Evolutionary conservation across 75 land plant genomes (phyloP).

Genomic region (Sequoiadendron giganteum): DNA sequence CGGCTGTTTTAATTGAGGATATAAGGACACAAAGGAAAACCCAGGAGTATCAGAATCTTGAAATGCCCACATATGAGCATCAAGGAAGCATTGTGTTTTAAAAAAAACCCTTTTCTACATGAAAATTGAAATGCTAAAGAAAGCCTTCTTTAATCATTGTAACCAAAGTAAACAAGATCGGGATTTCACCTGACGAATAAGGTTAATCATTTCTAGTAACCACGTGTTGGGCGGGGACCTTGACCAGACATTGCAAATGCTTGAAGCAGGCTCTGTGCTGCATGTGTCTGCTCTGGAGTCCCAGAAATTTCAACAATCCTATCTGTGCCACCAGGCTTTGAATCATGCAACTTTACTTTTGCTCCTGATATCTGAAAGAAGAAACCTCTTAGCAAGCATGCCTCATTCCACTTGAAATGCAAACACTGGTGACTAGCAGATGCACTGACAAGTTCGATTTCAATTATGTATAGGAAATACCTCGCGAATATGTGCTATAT

Average conservation of each 20-base stretch:
- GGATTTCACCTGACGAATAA: background rate
- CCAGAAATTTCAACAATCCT: conserved; percentile 61
- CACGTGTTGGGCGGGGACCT: background rate
- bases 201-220: background rate
- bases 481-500: conserved; percentile 41
- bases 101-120: background rate
- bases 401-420: background rate
- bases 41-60: conserved; percentile 6
- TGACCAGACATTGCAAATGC: conserved; percentile 52
- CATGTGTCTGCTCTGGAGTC: conserved; percentile 54
- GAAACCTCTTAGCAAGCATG: background rate
- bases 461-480: conserved; percentile 6
- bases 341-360: conserved; percentile 43
- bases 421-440: background rate
- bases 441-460: background rate
- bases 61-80: background rate
- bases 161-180: background rate
- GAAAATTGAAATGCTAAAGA: background rate
- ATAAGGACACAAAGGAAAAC: conserved; percentile 9
- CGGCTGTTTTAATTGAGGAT: conserved; percentile 11
- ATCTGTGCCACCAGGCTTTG: conserved; percentile 42
- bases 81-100: background rate
- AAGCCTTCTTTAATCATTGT: background rate
- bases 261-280: conserved; percentile 69
- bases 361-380: conserved; percentile 68